Base-by-base conservation (phyloP, 1,139 yeast genomes). In the Pneumocystis wakefieldiae region DNA sequence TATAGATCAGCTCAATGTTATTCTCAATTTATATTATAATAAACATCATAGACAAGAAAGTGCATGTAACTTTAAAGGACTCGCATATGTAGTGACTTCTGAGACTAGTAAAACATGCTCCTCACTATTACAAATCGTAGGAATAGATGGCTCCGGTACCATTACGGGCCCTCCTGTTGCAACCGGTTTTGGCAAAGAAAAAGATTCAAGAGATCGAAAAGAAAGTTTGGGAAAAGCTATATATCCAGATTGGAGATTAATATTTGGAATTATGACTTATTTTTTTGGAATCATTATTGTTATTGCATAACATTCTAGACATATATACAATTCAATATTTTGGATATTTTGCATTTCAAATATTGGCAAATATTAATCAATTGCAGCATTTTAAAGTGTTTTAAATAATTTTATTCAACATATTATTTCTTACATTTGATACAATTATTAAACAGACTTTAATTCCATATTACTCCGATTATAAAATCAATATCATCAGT, bases 1-100 rank as follows among this genome's bases (percentile, higher is more conserved):
- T 3, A 72, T 73, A 15, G 85, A 83, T 68, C 79, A 79, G 68
- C 74, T 82, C 0, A 80, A 86, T 0, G 79, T 77, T 67, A 81
- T 80, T 39, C 73, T 83, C 67, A 82, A 83, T 70, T 76, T 79
- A 68, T 73, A 78, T 65, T 83, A 77, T 69, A 67, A 72, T 35
- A 70, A 69, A 8, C 70, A 74, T 60, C 70, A 74, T 60, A 75
- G 74, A 6, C 59, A 61, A 17, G 32, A 60, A 14, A 37, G 60
- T n/a, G 67, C 65, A 7, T 66, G 67, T 57, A 63, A 42, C 29
- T 66, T 66, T 29, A 39, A 39, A 39, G 59, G 59, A 37, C 14
- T 15, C 1, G 38, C 59, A 19, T 24, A 24, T 37, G 15, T 29
- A 19, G 29, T 14, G 6, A 12, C n/a, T 19, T 36, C 59, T 2